Conservation (phyloP, 1,284 basidiomycete species). For the Veloboletus limbatus region DNA sequence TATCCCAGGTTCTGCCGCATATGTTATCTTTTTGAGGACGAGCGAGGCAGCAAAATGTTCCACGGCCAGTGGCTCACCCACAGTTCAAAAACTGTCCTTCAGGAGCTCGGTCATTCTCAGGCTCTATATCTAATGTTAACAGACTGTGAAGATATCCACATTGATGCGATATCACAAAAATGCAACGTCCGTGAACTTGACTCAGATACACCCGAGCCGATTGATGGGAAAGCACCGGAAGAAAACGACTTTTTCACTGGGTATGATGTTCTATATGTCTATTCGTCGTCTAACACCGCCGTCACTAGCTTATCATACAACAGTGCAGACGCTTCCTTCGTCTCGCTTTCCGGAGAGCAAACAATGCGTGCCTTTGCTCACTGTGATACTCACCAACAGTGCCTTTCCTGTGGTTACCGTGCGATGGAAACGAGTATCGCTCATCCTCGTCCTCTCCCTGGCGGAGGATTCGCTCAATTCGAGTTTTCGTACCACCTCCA, state of each 20-base stretch:
- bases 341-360: constrained; percentile 40
- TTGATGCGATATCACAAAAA: constrained; percentile 54
- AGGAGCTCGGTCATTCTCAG: constrained; percentile 60
- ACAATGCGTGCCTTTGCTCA: constrained; percentile 32
- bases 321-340: constrained; percentile 42
- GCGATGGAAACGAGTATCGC: constrained; percentile 23
- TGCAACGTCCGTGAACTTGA: constrained; percentile 47
- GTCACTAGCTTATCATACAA: constrained; percentile 44
- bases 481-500: constrained; percentile 50
- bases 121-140: constrained; percentile 50
- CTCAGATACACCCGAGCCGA: constrained; percentile 42
- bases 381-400: constrained; percentile 38
- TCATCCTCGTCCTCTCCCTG: constrained; percentile 25
- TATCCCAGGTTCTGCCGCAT: constrained; percentile 59
- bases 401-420: constrained; percentile 46
- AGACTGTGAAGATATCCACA: constrained; percentile 49
- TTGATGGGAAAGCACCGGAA: constrained; percentile 37
- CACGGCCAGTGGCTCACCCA: constrained; percentile 68
- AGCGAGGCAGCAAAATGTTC: constrained; percentile 43
- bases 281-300: constrained; percentile 1
- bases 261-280: constrained; percentile 32
- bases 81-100: constrained; percentile 60
- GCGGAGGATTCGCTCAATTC: constrained; percentile 34
- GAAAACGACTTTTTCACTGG: constrained; percentile 54
- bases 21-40: constrained; percentile 52